Evolutionary conservation across 1,284 basidiomycete genomes (phyloP), one percentile per base, ranked within the genome.

Genomic region (Ceratobasidium sp.): DNA sequence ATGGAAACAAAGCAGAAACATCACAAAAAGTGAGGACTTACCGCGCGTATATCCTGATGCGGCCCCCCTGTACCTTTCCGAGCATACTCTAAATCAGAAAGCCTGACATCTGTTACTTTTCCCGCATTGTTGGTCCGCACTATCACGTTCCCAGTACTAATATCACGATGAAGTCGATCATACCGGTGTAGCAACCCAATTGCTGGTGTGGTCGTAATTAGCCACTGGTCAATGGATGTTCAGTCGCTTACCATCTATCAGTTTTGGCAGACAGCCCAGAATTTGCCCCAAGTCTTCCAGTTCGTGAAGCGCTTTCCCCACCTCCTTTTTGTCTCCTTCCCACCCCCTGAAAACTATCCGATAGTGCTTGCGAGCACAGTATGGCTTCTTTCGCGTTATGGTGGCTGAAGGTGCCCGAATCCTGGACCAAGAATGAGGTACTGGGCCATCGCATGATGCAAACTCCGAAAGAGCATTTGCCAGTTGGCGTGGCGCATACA

Each of bases 281-380:
- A 57, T n/a, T n/a, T n/a, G n/a, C n/a, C n/a, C n/a, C n/a, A 43
- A 57, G 38, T 15, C n/a, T 6, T 27, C 55, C 12, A 69, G 40
- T 17, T 60, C n/a, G 5, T 65, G 47, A 6, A 65, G 25, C 6
- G 60, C 32, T 40, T 2, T 40, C 2, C 68, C 68, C 22, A 50
- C 17, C 34, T 70, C 69, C 29, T 70, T 35, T n/a, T n/a, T n/a
- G n/a, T n/a, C n/a, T n/a, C n/a, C n/a, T n/a, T n/a, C n/a, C n/a
- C n/a, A n/a, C n/a, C n/a, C n/a, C n/a, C n/a, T n/a, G 22, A 54
- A 64, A 3, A 70, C 58, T 7, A 65, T 64, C 15, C 58, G 69
- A 31, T 65, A 70, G 20, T 65, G 69, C 10, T 31, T 8, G 13
- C 49, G 49, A 5, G 60, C 32, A 29, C 13, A 25, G 4, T 7